These are phyloP conservation scores for Phylloporus scabripes DNA, from an alignment of 768 basidiomycete species.

Conservation along the genomic window DNA sequence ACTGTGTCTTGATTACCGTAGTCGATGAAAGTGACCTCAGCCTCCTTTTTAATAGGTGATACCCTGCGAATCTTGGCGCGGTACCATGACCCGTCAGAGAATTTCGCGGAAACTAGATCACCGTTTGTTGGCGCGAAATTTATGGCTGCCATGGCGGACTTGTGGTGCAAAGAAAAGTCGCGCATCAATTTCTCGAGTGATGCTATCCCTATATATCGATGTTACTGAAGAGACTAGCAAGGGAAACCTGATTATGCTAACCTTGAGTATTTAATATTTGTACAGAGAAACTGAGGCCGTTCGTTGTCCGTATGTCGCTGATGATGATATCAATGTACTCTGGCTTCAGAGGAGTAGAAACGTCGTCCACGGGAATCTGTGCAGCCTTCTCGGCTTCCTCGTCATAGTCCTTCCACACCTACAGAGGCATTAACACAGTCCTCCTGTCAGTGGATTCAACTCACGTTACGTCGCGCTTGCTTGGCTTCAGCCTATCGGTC, in stretches of 20 bases:
- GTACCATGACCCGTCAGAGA: constrained; percentile 94
- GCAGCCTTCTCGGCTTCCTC: constrained; percentile 59
- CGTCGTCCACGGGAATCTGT: constrained; percentile 42
- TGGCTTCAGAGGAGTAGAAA: constrained; percentile 55
- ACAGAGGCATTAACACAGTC: constrained; percentile 1
- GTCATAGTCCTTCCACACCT: constrained; percentile 89
- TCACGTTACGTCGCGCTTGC: constrained; percentile 66
- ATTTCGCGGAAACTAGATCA: constrained; percentile 91
- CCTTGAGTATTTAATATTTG: constrained; percentile 92
- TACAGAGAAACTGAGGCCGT: constrained; percentile 83
- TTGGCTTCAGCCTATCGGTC: constrained; percentile 72
- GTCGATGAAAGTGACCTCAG: constrained; percentile 91
- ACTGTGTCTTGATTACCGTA: constrained; percentile 93
- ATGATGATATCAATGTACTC: constrained; percentile 93
- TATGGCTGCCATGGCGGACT: constrained; percentile 53
- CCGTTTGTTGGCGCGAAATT: constrained; percentile 78
- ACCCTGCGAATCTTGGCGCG: constrained; percentile 84
- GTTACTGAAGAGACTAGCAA: not conserved
- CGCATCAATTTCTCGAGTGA: constrained; percentile 91
- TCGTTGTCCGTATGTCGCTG: constrained; percentile 72
- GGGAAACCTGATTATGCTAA: constrained; percentile 24
- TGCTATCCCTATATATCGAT: constrained; percentile 62
- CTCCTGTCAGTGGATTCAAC: constrained; percentile 19
- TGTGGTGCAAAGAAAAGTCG: constrained; percentile 87
- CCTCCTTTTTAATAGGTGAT: constrained; percentile 89